Conservation (phyloP, 2,329 filamentous ascomycete genomes). For the Dissoconium aciculare region DNA sequence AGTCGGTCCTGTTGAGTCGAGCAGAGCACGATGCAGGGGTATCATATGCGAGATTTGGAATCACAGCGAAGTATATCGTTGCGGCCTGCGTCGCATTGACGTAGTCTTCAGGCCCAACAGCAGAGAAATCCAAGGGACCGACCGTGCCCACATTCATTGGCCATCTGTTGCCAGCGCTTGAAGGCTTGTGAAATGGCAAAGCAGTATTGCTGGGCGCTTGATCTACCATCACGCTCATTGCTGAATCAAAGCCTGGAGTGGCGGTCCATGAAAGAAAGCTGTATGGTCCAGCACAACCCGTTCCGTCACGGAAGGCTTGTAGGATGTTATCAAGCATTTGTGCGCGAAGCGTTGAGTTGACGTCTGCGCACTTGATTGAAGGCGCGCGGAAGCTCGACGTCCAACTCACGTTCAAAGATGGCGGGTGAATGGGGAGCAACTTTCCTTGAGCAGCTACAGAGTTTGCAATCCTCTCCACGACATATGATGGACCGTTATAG, state of each 20-base stretch:
- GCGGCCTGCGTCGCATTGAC: slow-evolving; percentile 2
- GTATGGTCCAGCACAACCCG: slow-evolving; percentile 1
- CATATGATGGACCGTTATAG: slow-evolving; percentile 4
- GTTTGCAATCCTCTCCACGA: slow-evolving; percentile 1
- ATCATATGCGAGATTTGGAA: slow-evolving; percentile 1
- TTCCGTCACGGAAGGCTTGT: neutral
- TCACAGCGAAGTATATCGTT: slow-evolving; percentile 2
- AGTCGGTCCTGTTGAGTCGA: neutral
- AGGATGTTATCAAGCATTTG: slow-evolving; percentile 2
- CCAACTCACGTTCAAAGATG: slow-evolving; percentile 1
- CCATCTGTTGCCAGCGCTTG: too few relatives aligned
- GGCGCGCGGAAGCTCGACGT: slow-evolving; percentile 2
- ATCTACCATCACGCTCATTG: too few relatives aligned
- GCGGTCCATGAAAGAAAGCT: slow-evolving; percentile 4
- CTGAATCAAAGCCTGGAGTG: too few relatives aligned
- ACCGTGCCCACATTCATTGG: slow-evolving; percentile 3
- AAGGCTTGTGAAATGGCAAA: slow-evolving; percentile 1
- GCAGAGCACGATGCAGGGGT: neutral
- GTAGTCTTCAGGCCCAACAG: neutral
- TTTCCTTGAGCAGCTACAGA: neutral
- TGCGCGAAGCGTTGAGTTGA: neutral
- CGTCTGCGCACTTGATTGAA: neutral
- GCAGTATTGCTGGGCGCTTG: slow-evolving; percentile 1
- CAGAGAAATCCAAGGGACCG: slow-evolving; percentile 2
- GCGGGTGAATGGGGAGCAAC: neutral